These are phyloP conservation scores for Yamadazyma siamensis DNA, from an alignment of 1,139 yeast species.

Conservation along the genomic window DNA sequence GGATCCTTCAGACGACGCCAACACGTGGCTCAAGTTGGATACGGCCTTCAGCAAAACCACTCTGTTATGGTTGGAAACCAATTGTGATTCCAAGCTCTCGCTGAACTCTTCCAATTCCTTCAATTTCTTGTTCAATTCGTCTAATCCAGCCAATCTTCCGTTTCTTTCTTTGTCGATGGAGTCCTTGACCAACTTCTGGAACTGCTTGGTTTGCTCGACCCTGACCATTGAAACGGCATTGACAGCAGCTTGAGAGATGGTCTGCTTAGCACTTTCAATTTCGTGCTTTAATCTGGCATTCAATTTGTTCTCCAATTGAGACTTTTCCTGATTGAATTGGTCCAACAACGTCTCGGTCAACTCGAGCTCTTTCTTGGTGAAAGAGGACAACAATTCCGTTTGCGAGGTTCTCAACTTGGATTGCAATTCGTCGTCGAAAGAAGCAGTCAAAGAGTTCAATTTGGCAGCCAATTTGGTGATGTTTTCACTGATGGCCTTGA, in stretches of 20 bases:
- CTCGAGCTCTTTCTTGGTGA: constrained; percentile 53
- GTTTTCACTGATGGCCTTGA: constrained; percentile 30
- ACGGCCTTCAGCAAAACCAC: constrained; percentile 57
- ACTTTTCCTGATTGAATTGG: constrained; percentile 53
- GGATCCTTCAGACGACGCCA: constrained; percentile 30
- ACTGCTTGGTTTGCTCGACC: constrained; percentile 67
- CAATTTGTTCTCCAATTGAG: constrained; percentile 61
- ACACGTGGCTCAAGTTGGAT: constrained; percentile 47
- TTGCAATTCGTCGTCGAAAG: constrained; percentile 41
- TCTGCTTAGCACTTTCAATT: constrained; percentile 64
- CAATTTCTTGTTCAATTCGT: constrained; percentile 56
- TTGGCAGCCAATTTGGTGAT: constrained; percentile 30
- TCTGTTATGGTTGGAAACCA: constrained; percentile 53
- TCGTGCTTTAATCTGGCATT: constrained; percentile 60
- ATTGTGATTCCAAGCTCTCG: constrained; percentile 52
- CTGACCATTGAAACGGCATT: constrained; percentile 74
- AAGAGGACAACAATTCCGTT: constrained; percentile 53
- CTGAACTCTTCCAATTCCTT: constrained; percentile 59
- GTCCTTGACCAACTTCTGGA: constrained; percentile 59
- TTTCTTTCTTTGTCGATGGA: constrained; percentile 78
- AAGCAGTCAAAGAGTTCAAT: constrained; percentile 33
- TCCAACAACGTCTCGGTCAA: constrained; percentile 47
- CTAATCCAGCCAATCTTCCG: constrained; percentile 71
- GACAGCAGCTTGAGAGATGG: constrained; percentile 70
- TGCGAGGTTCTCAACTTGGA: constrained; percentile 37